Conservation (phyloP, 345 rosid species). For the Eucalyptus paniculata region DNA sequence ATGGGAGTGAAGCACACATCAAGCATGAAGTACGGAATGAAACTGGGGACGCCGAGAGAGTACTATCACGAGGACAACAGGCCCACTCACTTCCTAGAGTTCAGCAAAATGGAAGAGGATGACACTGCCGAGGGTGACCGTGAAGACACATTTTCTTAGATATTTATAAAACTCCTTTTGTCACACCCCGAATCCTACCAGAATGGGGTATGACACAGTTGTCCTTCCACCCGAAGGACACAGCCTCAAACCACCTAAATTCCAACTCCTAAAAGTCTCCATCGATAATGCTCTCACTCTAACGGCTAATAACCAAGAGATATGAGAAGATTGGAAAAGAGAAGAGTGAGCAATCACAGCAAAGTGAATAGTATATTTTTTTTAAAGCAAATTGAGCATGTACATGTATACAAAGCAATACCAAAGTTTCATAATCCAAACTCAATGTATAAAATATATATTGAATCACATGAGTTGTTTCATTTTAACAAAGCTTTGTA, state of each 20-base stretch:
- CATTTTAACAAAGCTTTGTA: not conserved
- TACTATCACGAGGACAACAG: conserved; percentile 80
- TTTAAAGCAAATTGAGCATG: not conserved
- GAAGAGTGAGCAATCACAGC: not conserved
- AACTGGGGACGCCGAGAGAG: conserved; percentile 80
- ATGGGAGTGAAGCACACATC: conserved; percentile 94
- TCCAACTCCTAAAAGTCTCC: no score
- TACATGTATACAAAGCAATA: not conserved
- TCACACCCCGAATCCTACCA: not conserved
- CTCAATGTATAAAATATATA: not conserved
- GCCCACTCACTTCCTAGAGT: conserved; percentile 84
- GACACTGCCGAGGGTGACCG: conserved; percentile 69
- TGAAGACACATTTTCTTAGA: conserved; percentile 68
- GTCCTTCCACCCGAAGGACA: not conserved
- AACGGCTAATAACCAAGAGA: no score
- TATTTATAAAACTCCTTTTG: not conserved
- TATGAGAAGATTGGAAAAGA: not conserved
- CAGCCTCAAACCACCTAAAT: no score
- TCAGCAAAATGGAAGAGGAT: conserved; percentile 85
- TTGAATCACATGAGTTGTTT: not conserved
- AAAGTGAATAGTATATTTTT: not conserved
- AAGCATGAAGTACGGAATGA: conserved; percentile 83
- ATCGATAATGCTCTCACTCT: fast-evolving
- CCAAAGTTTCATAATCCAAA: not conserved
- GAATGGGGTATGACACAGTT: not conserved